Conservation (phyloP, 2,329 filamentous ascomycete species). For the Aspergillus fumigatiaffinis region DNA sequence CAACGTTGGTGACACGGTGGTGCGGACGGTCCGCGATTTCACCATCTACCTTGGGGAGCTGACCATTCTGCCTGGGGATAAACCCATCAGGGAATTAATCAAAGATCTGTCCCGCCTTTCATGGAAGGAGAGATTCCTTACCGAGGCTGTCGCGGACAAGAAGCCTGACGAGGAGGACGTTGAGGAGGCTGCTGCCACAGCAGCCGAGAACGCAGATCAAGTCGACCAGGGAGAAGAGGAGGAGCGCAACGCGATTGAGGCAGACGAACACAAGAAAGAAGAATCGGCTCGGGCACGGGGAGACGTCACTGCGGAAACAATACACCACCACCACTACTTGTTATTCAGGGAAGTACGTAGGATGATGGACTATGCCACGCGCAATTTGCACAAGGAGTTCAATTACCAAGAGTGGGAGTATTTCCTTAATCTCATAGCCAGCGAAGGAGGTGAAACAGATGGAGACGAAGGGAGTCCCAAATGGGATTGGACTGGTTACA, state of each 20-base stretch:
- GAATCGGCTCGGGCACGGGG: constrained; percentile 39
- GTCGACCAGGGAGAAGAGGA: neutral
- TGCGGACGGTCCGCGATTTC: constrained; percentile 52
- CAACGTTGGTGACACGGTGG: constrained; percentile 38
- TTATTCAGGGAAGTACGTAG: constrained; percentile 38
- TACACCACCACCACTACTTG: constrained; percentile 46
- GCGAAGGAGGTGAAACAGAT: constrained; percentile 30
- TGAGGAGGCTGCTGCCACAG: neutral
- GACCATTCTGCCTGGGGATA: constrained; percentile 51
- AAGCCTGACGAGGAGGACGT: constrained; percentile 10
- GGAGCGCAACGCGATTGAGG: constrained; percentile 37
- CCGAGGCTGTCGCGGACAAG: constrained; percentile 1
- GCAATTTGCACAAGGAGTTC: constrained; percentile 32
- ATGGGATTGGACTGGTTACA: constrained; percentile 42
- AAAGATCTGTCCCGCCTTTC: constrained; percentile 21
- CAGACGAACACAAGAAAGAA: constrained; percentile 41
- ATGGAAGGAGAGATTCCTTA: constrained; percentile 15
- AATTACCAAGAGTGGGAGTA: constrained; percentile 47
- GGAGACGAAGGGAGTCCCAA: constrained; percentile 4
- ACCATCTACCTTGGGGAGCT: constrained; percentile 54
- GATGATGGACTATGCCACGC: constrained; percentile 34
- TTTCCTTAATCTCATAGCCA: constrained; percentile 46
- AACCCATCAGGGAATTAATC: constrained; percentile 30
- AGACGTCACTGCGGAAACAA: constrained; percentile 43
- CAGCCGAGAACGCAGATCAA: neutral